phyloP scores from a whole-genome alignment of 192 early-diverging fungal species.

The Linnemannia elongata region DNA sequence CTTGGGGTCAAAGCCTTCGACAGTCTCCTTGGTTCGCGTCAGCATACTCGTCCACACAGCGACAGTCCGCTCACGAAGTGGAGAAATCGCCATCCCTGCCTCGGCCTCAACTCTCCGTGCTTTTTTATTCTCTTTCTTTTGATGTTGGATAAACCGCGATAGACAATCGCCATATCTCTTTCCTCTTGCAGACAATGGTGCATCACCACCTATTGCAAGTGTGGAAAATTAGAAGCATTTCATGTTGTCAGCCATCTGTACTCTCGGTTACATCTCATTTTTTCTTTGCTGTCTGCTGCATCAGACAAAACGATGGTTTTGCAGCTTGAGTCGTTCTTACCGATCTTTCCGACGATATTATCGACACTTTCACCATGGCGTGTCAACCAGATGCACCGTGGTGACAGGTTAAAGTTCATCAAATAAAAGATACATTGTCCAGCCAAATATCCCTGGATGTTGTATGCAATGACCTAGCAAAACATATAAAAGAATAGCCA shows the following conservation, averaged over 20 bases:
- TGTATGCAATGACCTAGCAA: conserved; percentile 84
- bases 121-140: conserved; percentile 61
- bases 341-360: conserved; percentile 88
- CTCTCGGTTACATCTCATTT: conserved; percentile 43
- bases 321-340: conserved; percentile 36
- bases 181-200: conserved; percentile 81
- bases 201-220: conserved; percentile 68
- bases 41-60: conserved; percentile 93
- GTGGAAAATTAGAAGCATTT: not conserved
- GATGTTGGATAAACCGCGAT: conserved; percentile 78
- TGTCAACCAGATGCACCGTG: conserved; percentile 83
- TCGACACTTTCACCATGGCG: conserved; percentile 94
- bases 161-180: conserved; percentile 81
- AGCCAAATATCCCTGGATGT: conserved; percentile 93
- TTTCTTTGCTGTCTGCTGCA: not conserved
- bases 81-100: conserved; percentile 18
- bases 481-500: not conserved
- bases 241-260: not conserved
- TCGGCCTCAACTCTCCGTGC: conserved; percentile 22
- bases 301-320: too few relatives aligned
- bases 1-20: conserved; percentile 82
- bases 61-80: conserved; percentile 49
- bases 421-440: conserved; percentile 97
- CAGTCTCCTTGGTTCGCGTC: conserved; percentile 86
- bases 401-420: conserved; percentile 95